A percentile compares a stretch with the other conserved stretches of the same genome.
phyloP scores from a whole-genome alignment of 2,329 filamentous ascomycete species.

The Neofusicoccum cordaticola region DNA sequence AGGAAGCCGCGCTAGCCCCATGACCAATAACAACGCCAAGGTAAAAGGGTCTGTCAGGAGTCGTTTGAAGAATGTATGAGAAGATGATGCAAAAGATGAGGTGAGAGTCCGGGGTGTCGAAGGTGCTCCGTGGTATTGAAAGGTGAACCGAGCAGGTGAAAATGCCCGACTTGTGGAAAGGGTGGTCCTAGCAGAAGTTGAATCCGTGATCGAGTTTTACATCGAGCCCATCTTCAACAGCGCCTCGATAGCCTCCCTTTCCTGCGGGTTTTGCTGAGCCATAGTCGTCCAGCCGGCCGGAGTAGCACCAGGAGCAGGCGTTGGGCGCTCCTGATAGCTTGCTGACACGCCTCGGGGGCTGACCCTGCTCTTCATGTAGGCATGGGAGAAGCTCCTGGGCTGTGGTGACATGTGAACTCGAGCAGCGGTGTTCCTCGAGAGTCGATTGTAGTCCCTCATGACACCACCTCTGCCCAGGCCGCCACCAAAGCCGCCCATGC shows the following conservation, averaged over 20 bases:
- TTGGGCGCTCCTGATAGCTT: slow-evolving; percentile 8
- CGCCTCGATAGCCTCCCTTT: slow-evolving; percentile 78
- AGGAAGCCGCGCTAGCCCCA: not conserved
- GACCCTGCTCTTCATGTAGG: not conserved
- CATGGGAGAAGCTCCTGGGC: not conserved
- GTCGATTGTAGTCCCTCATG: slow-evolving; percentile 13
- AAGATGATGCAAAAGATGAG: not conserved
- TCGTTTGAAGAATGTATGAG: not conserved
- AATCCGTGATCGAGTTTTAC: slow-evolving; percentile 29
- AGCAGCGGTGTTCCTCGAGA: not conserved
- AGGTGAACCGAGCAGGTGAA: not conserved
- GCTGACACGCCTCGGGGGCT: not conserved
- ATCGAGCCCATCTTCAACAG: slow-evolving; percentile 75
- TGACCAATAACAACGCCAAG: slow-evolving; percentile 13
- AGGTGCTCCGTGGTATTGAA: not conserved
- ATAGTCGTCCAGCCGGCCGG: not conserved
- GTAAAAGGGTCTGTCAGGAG: not conserved
- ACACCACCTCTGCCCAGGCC: slow-evolving; percentile 8
- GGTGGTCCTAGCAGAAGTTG: not conserved
- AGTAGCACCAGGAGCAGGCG: not conserved
- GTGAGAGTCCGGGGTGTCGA: not conserved
- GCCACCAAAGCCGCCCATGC: slow-evolving; percentile 27
- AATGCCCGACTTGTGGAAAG: not conserved
- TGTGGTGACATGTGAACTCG: not conserved
- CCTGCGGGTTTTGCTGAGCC: slow-evolving; percentile 58